Percentiles rank a stretch among this genome's conserved stretches.
Evolutionary conservation across 345 rosid genomes (phyloP).

Genomic region (Euphorbia tirucalli): DNA sequence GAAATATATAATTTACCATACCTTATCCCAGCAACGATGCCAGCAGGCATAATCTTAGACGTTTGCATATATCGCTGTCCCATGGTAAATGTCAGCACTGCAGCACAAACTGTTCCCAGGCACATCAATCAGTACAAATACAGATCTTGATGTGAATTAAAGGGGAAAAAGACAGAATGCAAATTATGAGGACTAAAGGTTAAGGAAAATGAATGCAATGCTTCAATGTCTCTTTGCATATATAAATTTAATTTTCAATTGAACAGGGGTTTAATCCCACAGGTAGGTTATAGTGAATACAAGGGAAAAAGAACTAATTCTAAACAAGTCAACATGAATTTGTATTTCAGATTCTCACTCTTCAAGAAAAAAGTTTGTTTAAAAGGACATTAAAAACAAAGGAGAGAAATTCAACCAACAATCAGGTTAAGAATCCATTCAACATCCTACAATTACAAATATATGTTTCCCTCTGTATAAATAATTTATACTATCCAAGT

Average conservation of each 20-base stretch:
- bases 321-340: background rate
- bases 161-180: background rate
- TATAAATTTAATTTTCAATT: background rate
- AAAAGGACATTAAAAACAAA: background rate
- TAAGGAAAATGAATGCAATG: background rate
- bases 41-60: conserved; percentile 94
- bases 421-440: background rate
- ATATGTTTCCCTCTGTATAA: too few relatives aligned
- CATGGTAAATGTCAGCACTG: conserved; percentile 69
- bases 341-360: background rate
- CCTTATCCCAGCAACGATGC: conserved; percentile 86
- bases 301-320: background rate
- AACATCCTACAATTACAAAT: background rate
- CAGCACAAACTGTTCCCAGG: conserved; percentile 56
- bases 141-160: background rate
- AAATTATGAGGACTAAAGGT: conserved; percentile 10
- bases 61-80: conserved; percentile 84
- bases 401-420: conserved; percentile 1
- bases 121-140: conserved; percentile 15
- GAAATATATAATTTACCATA: conserved; percentile 10
- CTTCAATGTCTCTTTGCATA: background rate
- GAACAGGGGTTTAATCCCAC: background rate
- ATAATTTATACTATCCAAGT: background rate
- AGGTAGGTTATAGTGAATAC: background rate
- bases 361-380: background rate